Evolutionary conservation across 768 basidiomycete species (phyloP).

Genomic region (Termitomyces sp.): DNA sequence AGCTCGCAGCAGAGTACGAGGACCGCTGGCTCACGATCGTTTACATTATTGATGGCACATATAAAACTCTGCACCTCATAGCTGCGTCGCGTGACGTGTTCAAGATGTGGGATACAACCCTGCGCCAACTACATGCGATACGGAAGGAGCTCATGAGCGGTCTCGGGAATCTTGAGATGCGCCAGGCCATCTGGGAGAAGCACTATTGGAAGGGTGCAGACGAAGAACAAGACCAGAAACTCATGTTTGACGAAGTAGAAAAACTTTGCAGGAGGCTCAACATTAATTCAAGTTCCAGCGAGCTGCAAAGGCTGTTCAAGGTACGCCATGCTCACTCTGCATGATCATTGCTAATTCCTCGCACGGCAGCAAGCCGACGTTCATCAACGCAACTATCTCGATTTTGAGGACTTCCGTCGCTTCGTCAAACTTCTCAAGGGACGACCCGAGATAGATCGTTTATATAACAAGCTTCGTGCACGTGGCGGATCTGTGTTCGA

Average conservation of each 20-base stretch:
- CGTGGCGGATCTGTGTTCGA: constrained; percentile 32
- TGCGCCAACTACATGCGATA: constrained; percentile 64
- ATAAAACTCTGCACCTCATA: constrained; percentile 86
- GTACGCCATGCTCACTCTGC: constrained; percentile 25
- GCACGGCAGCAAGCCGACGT: constrained; percentile 63
- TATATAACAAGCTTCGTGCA: constrained; percentile 48
- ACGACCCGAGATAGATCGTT: constrained; percentile 71
- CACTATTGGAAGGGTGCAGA: constrained; percentile 82
- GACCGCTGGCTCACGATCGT: constrained; percentile 86
- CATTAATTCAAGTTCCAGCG: constrained; percentile 57
- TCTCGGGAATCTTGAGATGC: constrained; percentile 61
- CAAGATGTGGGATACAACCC: constrained; percentile 57
- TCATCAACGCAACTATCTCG: constrained; percentile 54
- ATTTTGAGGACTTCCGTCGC: constrained; percentile 77
- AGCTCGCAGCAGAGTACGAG: constrained; percentile 62
- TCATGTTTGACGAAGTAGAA: constrained; percentile 74
- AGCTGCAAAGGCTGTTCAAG: constrained; percentile 59
- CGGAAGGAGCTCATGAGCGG: constrained; percentile 76
- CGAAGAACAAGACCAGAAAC: constrained; percentile 52
- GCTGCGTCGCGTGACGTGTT: constrained; percentile 55
- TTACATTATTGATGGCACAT: constrained; percentile 71
- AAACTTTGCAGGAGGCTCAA: constrained; percentile 70
- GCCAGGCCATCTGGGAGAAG: constrained; percentile 77
- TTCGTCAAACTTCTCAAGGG: constrained; percentile 85
- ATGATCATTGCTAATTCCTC: not conserved